Evolutionary conservation across 495 filamentous ascomycete genomes (phyloP), one percentile per base, ranked within the genome.

Genomic region (Penicillium canariense): DNA sequence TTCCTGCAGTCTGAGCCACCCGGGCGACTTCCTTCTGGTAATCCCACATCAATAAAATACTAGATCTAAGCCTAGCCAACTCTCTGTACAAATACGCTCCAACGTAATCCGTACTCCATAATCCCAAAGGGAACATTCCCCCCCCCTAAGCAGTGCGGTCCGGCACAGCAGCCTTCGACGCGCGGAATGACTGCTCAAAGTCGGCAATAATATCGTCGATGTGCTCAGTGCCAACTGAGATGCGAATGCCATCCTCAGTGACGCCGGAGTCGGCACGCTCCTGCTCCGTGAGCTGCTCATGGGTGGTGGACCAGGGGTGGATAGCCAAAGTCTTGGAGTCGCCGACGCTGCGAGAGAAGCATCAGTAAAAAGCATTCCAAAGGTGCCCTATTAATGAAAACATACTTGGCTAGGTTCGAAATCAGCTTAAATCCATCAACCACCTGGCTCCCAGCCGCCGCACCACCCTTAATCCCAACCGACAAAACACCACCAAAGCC

Each of bases 131-230:
- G n/a, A n/a, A n/a, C n/a, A n/a, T n/a, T n/a, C 7, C 3, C 26
- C 14, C 4, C 32, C 14, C 4, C 52, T 23, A 59, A 26, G 49
- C 51, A 39, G 58, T 61, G 20, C 60, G 60, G 20, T 63, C 61
- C 12, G 58, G 55, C 22, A 62, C 39, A n/a, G 66, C 62, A 45
- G 74, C 67, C 52, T 70, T 64, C n/a, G 70, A 74, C 14, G 81
- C 79, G 62, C 80, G 75, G 73, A 98, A 96, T 0, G 91, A 88
- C 72, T 98, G 95, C 63, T 90, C 85, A 66, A 98, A 97, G 72
- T 98, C 94, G 46, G 84, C 87, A 66, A 97, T 93, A 61, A 98
- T 98, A 66, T 98, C 94, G 74, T 97, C 92, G 63, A 98, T 96
- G 70, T 97, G 90, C 77, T 98, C 94, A 0, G 87, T 96, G 42